These are phyloP conservation scores for Eucalyptus guilfoylei DNA, from an alignment of 345 rosid species.

Conservation along the genomic window DNA sequence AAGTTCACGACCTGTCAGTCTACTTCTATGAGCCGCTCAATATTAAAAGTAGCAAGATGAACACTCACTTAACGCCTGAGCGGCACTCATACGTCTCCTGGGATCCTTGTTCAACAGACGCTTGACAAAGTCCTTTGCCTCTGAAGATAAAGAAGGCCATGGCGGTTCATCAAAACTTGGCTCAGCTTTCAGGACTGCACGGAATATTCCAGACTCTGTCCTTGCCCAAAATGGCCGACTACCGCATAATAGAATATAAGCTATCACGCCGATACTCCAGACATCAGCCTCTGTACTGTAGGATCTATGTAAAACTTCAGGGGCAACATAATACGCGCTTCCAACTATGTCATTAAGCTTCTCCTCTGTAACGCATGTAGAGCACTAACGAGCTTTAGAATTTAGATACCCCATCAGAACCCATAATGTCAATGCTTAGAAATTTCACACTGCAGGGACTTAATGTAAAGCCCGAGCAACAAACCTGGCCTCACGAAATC, in stretches of 20 bases:
- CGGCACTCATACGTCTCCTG: constrained; percentile 83
- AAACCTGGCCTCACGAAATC: constrained; percentile 98
- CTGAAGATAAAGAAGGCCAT: constrained; percentile 82
- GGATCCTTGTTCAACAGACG: constrained; percentile 77
- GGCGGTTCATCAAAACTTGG: constrained; percentile 83
- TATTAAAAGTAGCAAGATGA: neutral
- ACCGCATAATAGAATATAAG: constrained; percentile 90
- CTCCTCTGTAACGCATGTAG: constrained; percentile 37
- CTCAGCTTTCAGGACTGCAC: constrained; percentile 82
- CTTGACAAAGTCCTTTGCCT: constrained; percentile 86
- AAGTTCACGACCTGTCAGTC: neutral
- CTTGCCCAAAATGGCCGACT: constrained; percentile 99
- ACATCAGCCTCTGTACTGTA: constrained; percentile 94
- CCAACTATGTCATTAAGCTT: constrained; percentile 96
- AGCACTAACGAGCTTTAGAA: neutral
- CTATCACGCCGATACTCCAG: constrained; percentile 97
- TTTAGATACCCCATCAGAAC: neutral
- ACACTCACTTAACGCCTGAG: constrained; percentile 84
- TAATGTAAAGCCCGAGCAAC: neutral
- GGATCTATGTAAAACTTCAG: constrained; percentile 95
- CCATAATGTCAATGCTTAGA: neutral
- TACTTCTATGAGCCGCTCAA: neutral
- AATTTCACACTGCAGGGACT: neutral
- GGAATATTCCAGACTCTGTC: constrained; percentile 91
- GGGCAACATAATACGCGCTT: constrained; percentile 94